These are phyloP conservation scores for Phytophthora europaea DNA, from an alignment of 352 stramenopile species.

Conservation along the genomic window DNA sequence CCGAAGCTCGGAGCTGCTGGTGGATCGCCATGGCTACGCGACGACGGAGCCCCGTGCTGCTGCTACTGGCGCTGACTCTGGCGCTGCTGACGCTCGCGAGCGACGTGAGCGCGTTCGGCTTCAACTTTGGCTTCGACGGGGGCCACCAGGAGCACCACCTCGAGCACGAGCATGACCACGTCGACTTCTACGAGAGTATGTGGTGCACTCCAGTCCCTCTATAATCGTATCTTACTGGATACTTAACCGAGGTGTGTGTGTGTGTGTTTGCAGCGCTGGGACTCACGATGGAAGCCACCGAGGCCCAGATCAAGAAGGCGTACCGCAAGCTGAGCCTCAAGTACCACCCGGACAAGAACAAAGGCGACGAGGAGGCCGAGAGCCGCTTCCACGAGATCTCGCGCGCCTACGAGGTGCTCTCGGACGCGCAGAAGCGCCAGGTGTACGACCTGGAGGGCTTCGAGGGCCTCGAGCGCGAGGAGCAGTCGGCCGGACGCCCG, in stretches of 20 bases:
- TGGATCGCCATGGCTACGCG: constrained; percentile 33
- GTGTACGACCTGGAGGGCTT: constrained; percentile 95
- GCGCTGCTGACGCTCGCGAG: constrained; percentile 42
- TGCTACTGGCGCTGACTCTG: constrained; percentile 38
- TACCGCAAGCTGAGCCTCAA: constrained; percentile 97
- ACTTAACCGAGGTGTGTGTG: constrained; percentile 14
- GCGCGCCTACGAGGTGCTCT: constrained; percentile 93
- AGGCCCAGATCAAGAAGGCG: constrained; percentile 96
- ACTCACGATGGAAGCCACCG: constrained; percentile 82
- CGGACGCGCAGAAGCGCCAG: constrained; percentile 90
- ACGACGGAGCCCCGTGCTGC: constrained; percentile 39
- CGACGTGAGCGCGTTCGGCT: constrained; percentile 52
- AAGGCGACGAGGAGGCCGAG: constrained; percentile 80
- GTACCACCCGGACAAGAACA: constrained; percentile 96
- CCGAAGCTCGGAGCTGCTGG: constrained; percentile 1
- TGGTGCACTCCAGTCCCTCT: neutral
- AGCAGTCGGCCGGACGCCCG: constrained; percentile 58
- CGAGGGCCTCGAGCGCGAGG: constrained; percentile 84
- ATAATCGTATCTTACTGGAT: constrained; percentile 9
- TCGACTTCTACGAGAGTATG: constrained; percentile 84
- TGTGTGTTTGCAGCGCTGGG: constrained; percentile 60
- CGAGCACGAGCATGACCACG: constrained; percentile 60
- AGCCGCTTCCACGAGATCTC: constrained; percentile 93
- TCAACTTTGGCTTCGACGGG: constrained; percentile 62
- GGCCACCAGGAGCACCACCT: constrained; percentile 61